These are phyloP conservation scores for Fusarium musae DNA, from an alignment of 2,329 filamentous ascomycete species.

Conservation along the genomic window DNA sequence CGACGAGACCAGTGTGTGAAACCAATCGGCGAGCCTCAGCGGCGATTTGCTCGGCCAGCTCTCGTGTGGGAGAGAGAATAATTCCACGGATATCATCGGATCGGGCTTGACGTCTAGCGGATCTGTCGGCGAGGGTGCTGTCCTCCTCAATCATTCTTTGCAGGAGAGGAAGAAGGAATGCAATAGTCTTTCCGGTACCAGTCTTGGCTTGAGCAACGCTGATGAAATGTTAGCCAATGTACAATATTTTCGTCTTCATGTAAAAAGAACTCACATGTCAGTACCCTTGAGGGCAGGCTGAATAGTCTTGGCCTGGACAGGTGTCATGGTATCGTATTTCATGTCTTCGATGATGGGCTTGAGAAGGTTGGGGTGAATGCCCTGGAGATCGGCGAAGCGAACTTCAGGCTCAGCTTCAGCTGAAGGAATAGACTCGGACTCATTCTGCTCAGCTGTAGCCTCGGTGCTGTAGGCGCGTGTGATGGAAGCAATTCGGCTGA, in stretches of 20 bases:
- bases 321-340: conserved; percentile 87
- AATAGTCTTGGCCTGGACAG: conserved; percentile 89
- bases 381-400: conserved; percentile 59
- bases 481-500: conserved; percentile 40
- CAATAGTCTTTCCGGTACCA: conserved; percentile 95
- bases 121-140: conserved; percentile 65
- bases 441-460: conserved; percentile 44
- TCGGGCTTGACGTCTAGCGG: conserved; percentile 50
- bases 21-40: conserved; percentile 79
- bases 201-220: conserved; percentile 93
- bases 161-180: conserved; percentile 87
- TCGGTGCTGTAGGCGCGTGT: conserved; percentile 55
- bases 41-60: conserved; percentile 83
- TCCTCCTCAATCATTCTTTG: conserved; percentile 79
- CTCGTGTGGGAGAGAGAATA: conserved; percentile 81
- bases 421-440: conserved; percentile 7
- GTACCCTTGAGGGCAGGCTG: conserved; percentile 79
- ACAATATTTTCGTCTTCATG: neutral
- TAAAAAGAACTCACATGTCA: conserved; percentile 75
- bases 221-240: conserved; percentile 34
- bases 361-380: conserved; percentile 74
- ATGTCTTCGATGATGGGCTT: conserved; percentile 76
- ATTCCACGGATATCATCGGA: conserved; percentile 74
- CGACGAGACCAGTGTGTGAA: conserved; percentile 70
- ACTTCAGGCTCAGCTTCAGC: conserved; percentile 45